Evolutionary conservation across 176 grass and related monocot genomes (phyloP), one percentile per base, ranked within the genome.

Genomic region (Tillandsia fasciculata): DNA sequence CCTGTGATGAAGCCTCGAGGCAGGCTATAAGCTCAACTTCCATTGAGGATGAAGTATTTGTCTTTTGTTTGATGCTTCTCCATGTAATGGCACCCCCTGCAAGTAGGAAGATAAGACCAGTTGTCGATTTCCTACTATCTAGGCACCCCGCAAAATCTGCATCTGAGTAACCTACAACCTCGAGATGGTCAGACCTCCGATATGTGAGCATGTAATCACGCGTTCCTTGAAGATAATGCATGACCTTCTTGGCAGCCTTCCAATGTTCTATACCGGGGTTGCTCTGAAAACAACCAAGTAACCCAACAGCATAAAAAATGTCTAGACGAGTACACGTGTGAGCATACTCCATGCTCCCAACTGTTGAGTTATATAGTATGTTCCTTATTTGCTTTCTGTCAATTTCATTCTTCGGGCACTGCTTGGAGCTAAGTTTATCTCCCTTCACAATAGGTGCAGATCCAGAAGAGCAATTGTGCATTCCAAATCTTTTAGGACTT

Each of bases 201-300:
- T 76, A 76, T 6, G 28, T 76, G 12, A 67, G 73, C 29, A 67
- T 66, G 14, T 65, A 64, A 63, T 76, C 73, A 22, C 18, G 26
- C 4, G 0, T 66, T 66, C 57, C 15, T 50, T 76, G 26, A 26
- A 76, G 33, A 58, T 78, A 49, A 10, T 11, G 18, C 12, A 78
- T 42, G 7, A 48, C 33, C 29, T 70, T 49, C 50, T 69, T n/a
- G 2, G 24, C 2, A 50, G 51, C 17, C 51, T 49, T 51, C 27
- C 26, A 78, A 20, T 78, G 11, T 33, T 70, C 24, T 12, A 71
- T 53, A 20, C 29, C n/a, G 15, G 20, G 29, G 27, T 69, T 78
- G 15, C 9, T 70, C 23, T 48, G 42, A 69, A 52, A 68, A 54
- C 64, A 8, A 20, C 10, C 20, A 3, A 69, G 49, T 8, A 57